Base-by-base conservation (phyloP, 2,329 filamentous ascomycete species). In the Aspergillus pseudoviridinutans region DNA sequence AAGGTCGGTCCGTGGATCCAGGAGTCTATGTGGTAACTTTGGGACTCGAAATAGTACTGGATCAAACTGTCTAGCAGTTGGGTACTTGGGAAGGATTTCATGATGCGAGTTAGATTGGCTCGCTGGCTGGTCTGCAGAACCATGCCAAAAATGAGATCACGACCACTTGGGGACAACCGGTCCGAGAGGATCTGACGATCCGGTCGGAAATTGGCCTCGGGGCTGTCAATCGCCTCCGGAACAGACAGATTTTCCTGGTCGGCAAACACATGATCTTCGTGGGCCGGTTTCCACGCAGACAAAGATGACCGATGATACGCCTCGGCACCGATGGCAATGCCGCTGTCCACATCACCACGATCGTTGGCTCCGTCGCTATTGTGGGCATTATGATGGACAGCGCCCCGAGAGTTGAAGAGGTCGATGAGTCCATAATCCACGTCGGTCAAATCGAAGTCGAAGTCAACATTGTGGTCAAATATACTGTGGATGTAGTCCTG, bases 111-210 rank as follows among this genome's bases (percentile, higher is more conserved):
- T 77, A 80, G 58, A 68, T 80, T 71, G 72, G 80, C 73, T 71
- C 81, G 64, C 74, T 73, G 61, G 63, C 82, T 87, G 3, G 82
- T 84, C 51, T 80, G 79, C 38, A 90, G 74, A 1, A 90, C 82
- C 57, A 89, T 79, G 10, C 82, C 85, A 55, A 91, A 75, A 1
- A 89, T 80, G 50, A 80, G 81, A 68, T 91, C 88, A 3, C 86
- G 80, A 22, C 76, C 79, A 9, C 63, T 64, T 2, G 64, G 53
- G 2, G 66, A 64, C 3, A 71, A 51, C 1, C 62, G 59, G 25
- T 71, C 68, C 1, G 61, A 64, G 1, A 69, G 57, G 7, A 64
- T 61, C 42, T 66, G 61, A 7, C 57, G 58, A 2, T 64, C 62
- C n/a, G 60, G 53, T 1, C 55, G 55, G 9, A 58, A 46, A 46